Evolutionary conservation across 106 monocot genomes (phyloP), one percentile per base, ranked within the genome.

Genomic region (Allium fistulosum): DNA sequence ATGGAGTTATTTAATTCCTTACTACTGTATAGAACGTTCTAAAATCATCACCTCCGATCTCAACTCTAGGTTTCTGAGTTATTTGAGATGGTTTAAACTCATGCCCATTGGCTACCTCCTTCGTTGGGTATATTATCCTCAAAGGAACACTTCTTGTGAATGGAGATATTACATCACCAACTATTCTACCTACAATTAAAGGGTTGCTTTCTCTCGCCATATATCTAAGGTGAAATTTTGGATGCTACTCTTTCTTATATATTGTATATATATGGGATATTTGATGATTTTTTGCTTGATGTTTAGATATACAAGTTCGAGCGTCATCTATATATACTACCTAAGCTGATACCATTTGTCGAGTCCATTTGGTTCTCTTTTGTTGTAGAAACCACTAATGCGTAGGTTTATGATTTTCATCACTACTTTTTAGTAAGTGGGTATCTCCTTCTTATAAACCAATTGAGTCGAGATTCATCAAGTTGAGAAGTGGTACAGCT

Each of bases 1-100:
- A 1, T 2, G 37, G 5, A 37, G 37, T 37, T 37, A 37, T 37
- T 37, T 37, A 37, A 37, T 4, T 11, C 11, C 78, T 71, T 74
- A 87, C 83, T 12, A 87, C 83, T 11, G 86, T 83, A 55, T 87
- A 87, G 63, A 80, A 83, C 56, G 48, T 79, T 37, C 80, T 74
- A 12, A 79, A 53, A 37, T 83, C 86, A 67, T 56, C 60, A 15
- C 86, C 86, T 49, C 86, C 86, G 67, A 83, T 71, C 67, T 77
- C 76, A 63, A 87, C 77, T 47, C 83, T 67, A 11, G 86, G 82
- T 55, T 80, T 76, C 10, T 74, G 71, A 17, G 49, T 68, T 4
- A 83, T 59, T 17, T 69, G 72, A 3, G 86, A 83, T 48, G 86
- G 82, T 69, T 74, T 83, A 7, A 83, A 49, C 60, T 82, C 77